Evolutionary conservation across 208 protist genomes (phyloP).

Genomic region (Spongospora subterranea): DNA sequence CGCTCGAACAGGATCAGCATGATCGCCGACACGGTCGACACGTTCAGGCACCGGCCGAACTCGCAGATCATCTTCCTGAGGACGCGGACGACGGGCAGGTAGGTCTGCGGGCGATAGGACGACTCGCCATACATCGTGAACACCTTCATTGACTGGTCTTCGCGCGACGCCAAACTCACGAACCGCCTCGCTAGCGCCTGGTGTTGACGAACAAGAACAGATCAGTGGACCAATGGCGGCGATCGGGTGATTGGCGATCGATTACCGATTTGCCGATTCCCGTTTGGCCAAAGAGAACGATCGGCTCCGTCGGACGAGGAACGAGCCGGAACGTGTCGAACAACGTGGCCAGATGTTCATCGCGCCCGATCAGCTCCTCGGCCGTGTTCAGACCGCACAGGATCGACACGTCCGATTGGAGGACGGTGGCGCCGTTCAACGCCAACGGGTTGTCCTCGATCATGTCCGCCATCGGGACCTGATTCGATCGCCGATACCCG

Average conservation of each 20-base stretch:
- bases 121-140: slow-evolving; percentile 37
- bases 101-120: neutral
- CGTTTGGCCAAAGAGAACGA: neutral
- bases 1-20: slow-evolving; percentile 27
- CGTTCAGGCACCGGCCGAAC: neutral
- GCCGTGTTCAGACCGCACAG: neutral
- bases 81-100: slow-evolving; percentile 41
- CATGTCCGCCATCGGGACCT: neutral
- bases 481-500: slow-evolving; percentile 17
- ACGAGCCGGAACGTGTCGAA: neutral
- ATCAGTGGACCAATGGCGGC: no score
- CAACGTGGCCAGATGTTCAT: neutral
- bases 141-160: neutral
- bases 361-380: slow-evolving; percentile 10
- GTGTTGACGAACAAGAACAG: neutral
- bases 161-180: neutral
- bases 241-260: neutral
- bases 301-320: neutral
- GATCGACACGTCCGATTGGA: neutral
- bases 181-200: neutral
- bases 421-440: no score
- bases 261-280: slow-evolving; percentile 33
- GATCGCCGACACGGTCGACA: neutral
- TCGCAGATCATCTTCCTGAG: slow-evolving; percentile 27
- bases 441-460: neutral